phyloP scores from a whole-genome alignment of 306 rosid genomes.

The Coriaria nepalensis region DNA sequence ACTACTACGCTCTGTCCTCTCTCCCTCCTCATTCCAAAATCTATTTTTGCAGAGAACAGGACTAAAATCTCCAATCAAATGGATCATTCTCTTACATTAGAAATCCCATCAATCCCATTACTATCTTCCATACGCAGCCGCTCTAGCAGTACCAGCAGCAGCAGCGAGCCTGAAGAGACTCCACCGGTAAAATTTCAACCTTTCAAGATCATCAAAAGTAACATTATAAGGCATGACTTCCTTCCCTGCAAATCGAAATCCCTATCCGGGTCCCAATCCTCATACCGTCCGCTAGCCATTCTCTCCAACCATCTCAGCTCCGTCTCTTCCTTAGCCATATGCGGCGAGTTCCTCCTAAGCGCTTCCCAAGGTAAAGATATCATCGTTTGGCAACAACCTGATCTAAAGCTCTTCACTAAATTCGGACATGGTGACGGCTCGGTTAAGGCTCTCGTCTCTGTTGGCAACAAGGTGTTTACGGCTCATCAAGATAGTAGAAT shows the following conservation, averaged over 20 bases:
- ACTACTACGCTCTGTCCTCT: constrained; percentile 11
- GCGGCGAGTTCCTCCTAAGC: constrained; percentile 86
- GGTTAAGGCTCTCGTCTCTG: constrained; percentile 55
- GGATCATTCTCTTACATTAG: constrained; percentile 16
- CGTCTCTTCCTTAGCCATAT: constrained; percentile 65
- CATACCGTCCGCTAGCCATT: constrained; percentile 43
- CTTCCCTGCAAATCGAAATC: constrained; percentile 13
- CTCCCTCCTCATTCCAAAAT: not conserved
- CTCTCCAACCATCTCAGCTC: constrained; percentile 72
- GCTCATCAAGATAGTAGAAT: constrained; percentile 81
- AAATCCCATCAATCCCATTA: constrained; percentile 29
- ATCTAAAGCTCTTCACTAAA: constrained; percentile 45
- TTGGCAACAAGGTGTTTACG: constrained; percentile 61
- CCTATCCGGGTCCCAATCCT: constrained; percentile 23
- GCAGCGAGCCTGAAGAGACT: constrained; percentile 40
- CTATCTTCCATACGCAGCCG: constrained; percentile 20
- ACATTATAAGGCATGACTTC: not conserved
- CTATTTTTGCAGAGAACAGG: not conserved
- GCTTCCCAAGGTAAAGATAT: constrained; percentile 83
- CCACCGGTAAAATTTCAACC: constrained; percentile 15
- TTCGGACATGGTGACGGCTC: constrained; percentile 92
- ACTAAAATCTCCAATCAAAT: constrained; percentile 3
- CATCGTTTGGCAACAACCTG: constrained; percentile 88
- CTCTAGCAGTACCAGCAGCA: constrained; percentile 7
- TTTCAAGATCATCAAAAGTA: constrained; percentile 9